A percentile compares a stretch with the other conserved stretches of the same genome.
Evolutionary conservation across 108 stramenopile species (phyloP).

Genomic region (Fragilariopsis cylindrus): DNA sequence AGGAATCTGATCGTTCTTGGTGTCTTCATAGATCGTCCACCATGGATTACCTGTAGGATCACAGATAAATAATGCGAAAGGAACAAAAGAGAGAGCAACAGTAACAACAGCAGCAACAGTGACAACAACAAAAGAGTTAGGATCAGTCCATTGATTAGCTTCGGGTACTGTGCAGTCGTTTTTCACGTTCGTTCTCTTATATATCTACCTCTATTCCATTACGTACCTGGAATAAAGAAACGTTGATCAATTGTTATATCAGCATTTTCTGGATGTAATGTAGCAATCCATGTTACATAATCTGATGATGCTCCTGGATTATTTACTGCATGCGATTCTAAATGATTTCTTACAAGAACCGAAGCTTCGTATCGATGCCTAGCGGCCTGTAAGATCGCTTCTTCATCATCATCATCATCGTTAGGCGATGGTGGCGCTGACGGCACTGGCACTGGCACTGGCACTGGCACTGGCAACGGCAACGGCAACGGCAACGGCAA

Average conservation of each 20-base stretch:
- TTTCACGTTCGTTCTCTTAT: too few relatives aligned
- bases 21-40: conserved; percentile 39
- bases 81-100: too few relatives aligned
- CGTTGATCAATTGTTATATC: conserved; percentile 31
- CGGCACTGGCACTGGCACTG: too few relatives aligned
- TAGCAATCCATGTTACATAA: conserved; percentile 42
- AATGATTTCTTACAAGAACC: conserved; percentile 16
- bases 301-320: conserved; percentile 27
- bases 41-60: conserved; percentile 34
- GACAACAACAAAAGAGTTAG: too few relatives aligned
- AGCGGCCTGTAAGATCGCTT: conserved; percentile 9
- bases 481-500: too few relatives aligned
- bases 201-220: not conserved
- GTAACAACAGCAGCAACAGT: too few relatives aligned
- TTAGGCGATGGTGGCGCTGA: not conserved
- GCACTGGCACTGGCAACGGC: too few relatives aligned
- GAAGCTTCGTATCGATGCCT: conserved; percentile 6
- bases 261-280: conserved; percentile 50
- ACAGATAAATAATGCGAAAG: not conserved
- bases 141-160: too few relatives aligned
- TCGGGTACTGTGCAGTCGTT: too few relatives aligned
- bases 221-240: conserved; percentile 34
- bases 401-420: conserved; percentile 5
- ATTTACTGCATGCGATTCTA: conserved; percentile 15
- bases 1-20: conserved; percentile 25